These are phyloP conservation scores for Schwanniomyces polymorphus DNA, from an alignment of 805 yeast species.

Conservation along the genomic window DNA sequence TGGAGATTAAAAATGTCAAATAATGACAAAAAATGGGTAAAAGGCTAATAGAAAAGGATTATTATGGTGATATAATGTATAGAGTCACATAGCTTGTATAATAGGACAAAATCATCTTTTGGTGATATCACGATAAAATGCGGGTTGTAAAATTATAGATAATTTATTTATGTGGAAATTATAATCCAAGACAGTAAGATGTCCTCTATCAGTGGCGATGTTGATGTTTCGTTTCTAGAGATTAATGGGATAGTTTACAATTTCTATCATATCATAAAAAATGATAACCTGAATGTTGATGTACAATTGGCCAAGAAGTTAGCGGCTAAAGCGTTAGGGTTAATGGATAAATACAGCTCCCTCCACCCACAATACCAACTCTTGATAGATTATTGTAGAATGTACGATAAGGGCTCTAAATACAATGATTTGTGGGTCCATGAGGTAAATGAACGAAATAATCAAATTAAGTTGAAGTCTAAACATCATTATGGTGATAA, in stretches of 20 bases:
- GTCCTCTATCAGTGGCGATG: background rate
- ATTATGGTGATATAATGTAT: background rate
- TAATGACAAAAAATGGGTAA: background rate
- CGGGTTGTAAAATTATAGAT: background rate
- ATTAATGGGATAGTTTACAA: slow-evolving; percentile 10
- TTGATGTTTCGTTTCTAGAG: slow-evolving; percentile 8
- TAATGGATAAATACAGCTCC: slow-evolving; percentile 24
- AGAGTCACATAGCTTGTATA: background rate
- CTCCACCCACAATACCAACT: slow-evolving; percentile 17
- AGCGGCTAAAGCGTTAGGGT: slow-evolving; percentile 8
- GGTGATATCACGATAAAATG: background rate
- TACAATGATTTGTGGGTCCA: slow-evolving; percentile 10
- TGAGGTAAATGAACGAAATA: slow-evolving; percentile 4
- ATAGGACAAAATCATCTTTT: background rate
- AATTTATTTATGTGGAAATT: background rate
- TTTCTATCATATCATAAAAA: slow-evolving; percentile 1
- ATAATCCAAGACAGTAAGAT: background rate
- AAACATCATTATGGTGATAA: slow-evolving; percentile 1
- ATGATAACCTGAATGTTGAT: background rate
- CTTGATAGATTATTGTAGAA: slow-evolving; percentile 6
- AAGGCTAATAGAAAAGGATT: background rate
- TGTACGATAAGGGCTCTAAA: slow-evolving; percentile 4
- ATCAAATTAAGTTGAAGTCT: background rate
- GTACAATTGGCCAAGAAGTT: background rate
- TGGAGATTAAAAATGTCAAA: background rate